These are phyloP conservation scores for Takashimella koratensis DNA, from an alignment of 1,284 basidiomycete species.

Conservation along the genomic window DNA sequence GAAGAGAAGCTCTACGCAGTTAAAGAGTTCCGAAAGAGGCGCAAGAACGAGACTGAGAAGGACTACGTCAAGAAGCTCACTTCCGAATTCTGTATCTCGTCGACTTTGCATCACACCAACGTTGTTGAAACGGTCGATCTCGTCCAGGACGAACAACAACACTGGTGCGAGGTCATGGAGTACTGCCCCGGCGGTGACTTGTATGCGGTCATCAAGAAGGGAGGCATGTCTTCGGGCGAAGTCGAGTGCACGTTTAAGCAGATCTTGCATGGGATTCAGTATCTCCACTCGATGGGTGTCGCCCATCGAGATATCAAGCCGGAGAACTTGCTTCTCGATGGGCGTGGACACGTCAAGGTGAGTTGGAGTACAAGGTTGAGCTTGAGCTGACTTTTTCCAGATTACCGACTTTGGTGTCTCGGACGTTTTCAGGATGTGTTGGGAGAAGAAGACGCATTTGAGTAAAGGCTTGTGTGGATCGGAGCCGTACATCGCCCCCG, in stretches of 20 bases:
- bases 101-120: conserved; percentile 92
- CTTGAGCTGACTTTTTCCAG: conserved; percentile 47
- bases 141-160: conserved; percentile 90
- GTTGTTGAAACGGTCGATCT: conserved; percentile 98
- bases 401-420: conserved; percentile 99
- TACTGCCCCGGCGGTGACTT: conserved; percentile 96
- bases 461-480: conserved; percentile 94
- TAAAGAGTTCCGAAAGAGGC: conserved; percentile 97
- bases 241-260: conserved; percentile 99
- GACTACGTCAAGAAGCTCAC: conserved; percentile 99
- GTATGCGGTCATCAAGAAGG: conserved; percentile 97
- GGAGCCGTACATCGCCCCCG: conserved; percentile 97
- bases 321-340: conserved; percentile 93
- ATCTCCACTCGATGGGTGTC: conserved; percentile 70
- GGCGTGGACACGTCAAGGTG: conserved; percentile 83
- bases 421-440: conserved; percentile 95
- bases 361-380: conserved; percentile 12
- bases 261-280: conserved; percentile 80
- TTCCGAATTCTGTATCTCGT: conserved; percentile 98
- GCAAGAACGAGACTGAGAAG: conserved; percentile 98
- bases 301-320: conserved; percentile 98
- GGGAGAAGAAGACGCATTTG: conserved; percentile 96
- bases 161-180: conserved; percentile 99
- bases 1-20: conserved; percentile 99
- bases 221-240: conserved; percentile 88